phyloP scores from a whole-genome alignment of 176 grass and related monocot genomes.

The Oryza punctata region DNA sequence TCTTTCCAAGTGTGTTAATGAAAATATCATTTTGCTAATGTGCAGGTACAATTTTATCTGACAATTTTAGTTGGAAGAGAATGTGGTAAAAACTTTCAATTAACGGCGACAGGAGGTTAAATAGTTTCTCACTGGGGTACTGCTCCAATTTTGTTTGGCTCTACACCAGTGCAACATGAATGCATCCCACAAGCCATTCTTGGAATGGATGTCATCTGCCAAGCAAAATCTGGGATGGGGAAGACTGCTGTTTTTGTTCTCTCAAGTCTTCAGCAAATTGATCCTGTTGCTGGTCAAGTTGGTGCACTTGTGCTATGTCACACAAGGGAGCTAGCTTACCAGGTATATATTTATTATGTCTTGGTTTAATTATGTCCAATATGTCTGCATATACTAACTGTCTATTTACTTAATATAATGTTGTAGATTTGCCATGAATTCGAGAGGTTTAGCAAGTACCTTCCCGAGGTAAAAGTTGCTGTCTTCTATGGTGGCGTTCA shows the following conservation, averaged over 20 bases:
- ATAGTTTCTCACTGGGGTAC: conserved; percentile 63
- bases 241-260: conserved; percentile 76
- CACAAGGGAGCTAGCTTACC: conserved; percentile 75
- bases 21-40: conserved; percentile 13
- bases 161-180: conserved; percentile 72
- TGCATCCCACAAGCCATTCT: conserved; percentile 84
- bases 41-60: conserved; percentile 77
- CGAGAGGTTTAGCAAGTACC: conserved; percentile 74
- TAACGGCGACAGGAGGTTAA: conserved; percentile 54
- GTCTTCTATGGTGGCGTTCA: conserved; percentile 84
- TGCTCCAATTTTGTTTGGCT: conserved; percentile 69
- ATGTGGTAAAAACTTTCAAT: conserved; percentile 73
- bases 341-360: conserved; percentile 45
- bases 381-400: not conserved
- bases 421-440: conserved; percentile 76
- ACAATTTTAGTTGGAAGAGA: conserved; percentile 64
- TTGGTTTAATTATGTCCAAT: not conserved
- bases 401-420: conserved; percentile 9
- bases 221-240: conserved; percentile 83
- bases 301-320: conserved; percentile 73
- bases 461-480: conserved; percentile 63
- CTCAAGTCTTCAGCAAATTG: conserved; percentile 69
- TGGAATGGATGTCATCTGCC: conserved; percentile 77
- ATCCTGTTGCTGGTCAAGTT: conserved; percentile 68
- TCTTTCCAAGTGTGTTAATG: not conserved